Evolutionary conservation across 2,329 filamentous ascomycete species (phyloP).

Genomic region (Exophiala sideris): DNA sequence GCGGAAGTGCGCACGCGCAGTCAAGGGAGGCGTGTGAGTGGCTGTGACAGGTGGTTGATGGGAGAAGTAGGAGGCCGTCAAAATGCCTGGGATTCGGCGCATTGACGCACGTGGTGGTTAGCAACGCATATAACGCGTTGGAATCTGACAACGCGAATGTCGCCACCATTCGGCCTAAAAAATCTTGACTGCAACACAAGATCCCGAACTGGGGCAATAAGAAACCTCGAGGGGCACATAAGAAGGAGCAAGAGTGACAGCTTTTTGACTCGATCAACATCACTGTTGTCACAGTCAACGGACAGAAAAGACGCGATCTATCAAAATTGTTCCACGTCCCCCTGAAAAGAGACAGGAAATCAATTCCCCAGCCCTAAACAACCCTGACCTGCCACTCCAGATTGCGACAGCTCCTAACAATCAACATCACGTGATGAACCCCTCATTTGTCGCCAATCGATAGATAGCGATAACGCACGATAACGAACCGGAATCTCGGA

Average conservation of each 20-base stretch:
- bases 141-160: conserved; percentile 1
- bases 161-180: conserved; percentile 10
- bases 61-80: background rate
- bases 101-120: conserved; percentile 16
- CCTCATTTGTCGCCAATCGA: too few species aligned
- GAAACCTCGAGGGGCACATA: background rate
- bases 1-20: conserved; percentile 14
- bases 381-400: too few species aligned
- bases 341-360: too few species aligned
- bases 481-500: too few species aligned
- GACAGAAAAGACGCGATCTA: too few species aligned
- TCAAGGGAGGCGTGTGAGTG: conserved; percentile 5
- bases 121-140: conserved; percentile 16
- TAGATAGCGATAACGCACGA: too few species aligned
- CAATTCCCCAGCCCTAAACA: too few species aligned
- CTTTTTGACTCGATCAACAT: too few species aligned
- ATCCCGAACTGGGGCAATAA: background rate
- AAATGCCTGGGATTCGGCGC: background rate
- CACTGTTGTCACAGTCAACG: too few species aligned
- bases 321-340: too few species aligned
- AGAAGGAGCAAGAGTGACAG: background rate
- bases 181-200: background rate
- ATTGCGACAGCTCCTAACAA: too few species aligned
- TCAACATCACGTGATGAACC: too few species aligned
- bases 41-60: background rate